Base-by-base conservation (phyloP, 257 asterid genomes). In the Nicotiana sylvestris region DNA sequence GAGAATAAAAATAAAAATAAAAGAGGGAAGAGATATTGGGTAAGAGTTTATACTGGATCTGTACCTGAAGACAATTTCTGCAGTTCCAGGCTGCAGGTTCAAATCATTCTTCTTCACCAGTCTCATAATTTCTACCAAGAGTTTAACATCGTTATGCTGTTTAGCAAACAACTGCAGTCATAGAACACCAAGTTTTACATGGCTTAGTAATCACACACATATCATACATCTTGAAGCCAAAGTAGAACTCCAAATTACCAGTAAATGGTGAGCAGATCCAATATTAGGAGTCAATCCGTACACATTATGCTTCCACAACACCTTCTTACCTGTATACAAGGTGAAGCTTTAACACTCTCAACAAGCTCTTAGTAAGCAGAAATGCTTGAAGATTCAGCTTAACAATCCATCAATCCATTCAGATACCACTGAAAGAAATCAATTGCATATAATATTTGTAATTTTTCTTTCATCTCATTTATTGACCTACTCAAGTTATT, bases 81-180 rank as follows among this genome's bases (percentile, higher is more conserved):
- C 98, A 2, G 96, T 92, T 86, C 98, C 95, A 85, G 98, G 90
- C 86, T 92, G 98, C 85, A 94, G 78, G 74, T 97, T 92, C 82
- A 94, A 81, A 57, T 86, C 86, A 86, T 91, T 96, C 86, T 84
- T 91, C 86, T 90, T 87, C 87, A 92, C 85, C 81, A 91, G 91
- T 82, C 87, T 86, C 97, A 96, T 90, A 78, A 93, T 84, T 83
- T 92, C 89, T 66, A 79, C 89, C 97, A 93, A 88, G 83, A 91
- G 95, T 68, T 90, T 88, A 83, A 85, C 91, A 86, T 96, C 95
- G 78, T 88, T 91, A 35, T 90, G 91, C 85, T 96, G 89, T 72
- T 96, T 89, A 85, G 98, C 97, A 82, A 91, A 87, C 82, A 91
- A 88, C 99, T 96, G 97, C 94, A 90, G 79, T 82, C 85, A 85